phyloP scores from a whole-genome alignment of 148 eudicot species.

The Cornus florida region DNA sequence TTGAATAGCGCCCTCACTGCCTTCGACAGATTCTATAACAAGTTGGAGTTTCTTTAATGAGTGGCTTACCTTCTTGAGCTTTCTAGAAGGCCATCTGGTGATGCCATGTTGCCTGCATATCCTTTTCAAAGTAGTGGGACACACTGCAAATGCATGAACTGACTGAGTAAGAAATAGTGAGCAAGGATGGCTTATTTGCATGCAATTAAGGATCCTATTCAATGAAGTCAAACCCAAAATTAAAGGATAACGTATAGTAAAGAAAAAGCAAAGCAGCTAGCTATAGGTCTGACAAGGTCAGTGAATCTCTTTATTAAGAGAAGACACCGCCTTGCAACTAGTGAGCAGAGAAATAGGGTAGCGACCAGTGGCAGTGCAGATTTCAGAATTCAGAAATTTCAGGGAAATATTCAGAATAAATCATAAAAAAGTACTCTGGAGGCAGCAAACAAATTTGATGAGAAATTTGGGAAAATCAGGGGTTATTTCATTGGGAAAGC shows the following conservation, averaged over 20 bases:
- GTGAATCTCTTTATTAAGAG: not conserved
- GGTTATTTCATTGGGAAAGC: not conserved
- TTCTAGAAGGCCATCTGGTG: constrained; percentile 92
- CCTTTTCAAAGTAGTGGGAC: constrained; percentile 94
- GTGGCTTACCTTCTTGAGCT: constrained; percentile 94
- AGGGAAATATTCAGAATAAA: too few relatives aligned
- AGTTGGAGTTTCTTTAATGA: constrained; percentile 79
- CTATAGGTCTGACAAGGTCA: not conserved
- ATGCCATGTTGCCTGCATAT: constrained; percentile 96
- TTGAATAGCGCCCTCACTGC: constrained; percentile 76
- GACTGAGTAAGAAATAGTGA: not conserved
- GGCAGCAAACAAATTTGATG: not conserved
- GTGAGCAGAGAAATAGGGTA: not conserved
- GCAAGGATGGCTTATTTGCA: not conserved
- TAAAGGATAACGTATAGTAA: too few relatives aligned
- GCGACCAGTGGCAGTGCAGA: too few relatives aligned
- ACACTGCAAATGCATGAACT: constrained; percentile 51
- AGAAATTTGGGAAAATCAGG: not conserved
- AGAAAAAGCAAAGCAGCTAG: not conserved
- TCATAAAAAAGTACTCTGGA: too few relatives aligned
- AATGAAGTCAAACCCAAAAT: not conserved
- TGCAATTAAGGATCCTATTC: not conserved
- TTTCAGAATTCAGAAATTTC: too few relatives aligned
- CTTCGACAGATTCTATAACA: constrained; percentile 89
- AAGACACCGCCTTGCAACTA: not conserved